These are phyloP conservation scores for Eucalyptus cloeziana DNA, from an alignment of 345 rosid species.

Conservation along the genomic window DNA sequence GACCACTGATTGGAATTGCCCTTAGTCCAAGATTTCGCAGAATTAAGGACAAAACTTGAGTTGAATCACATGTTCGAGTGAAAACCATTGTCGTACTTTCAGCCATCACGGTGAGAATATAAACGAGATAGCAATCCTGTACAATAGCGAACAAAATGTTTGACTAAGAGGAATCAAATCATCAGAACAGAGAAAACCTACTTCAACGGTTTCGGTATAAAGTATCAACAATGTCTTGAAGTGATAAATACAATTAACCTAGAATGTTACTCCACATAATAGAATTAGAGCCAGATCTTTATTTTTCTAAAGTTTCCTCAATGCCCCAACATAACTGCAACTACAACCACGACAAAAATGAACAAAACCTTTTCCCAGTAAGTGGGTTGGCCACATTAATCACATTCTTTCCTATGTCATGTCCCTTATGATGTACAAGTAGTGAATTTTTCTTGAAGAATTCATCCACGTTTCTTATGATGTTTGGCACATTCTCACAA, in stretches of 20 bases:
- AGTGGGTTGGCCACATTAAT: neutral
- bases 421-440: neutral
- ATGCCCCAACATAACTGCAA: neutral
- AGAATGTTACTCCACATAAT: neutral
- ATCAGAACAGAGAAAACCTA: neutral
- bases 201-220: neutral
- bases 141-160: neutral
- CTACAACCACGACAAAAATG: neutral
- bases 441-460: neutral
- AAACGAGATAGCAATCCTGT: slow-evolving; percentile 93
- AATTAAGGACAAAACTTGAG: slow-evolving; percentile 56
- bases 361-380: neutral
- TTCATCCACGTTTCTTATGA: neutral
- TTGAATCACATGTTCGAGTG: slow-evolving; percentile 88
- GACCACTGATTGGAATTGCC: slow-evolving; percentile 96
- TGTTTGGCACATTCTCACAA: neutral
- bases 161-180: neutral
- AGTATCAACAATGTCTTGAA: neutral
- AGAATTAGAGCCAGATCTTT: neutral
- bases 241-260: neutral
- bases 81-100: slow-evolving; percentile 85
- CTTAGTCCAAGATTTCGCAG: slow-evolving; percentile 85
- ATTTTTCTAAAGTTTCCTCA: neutral
- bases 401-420: neutral
- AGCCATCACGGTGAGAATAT: slow-evolving; percentile 60